Evolutionary conservation across 2,329 filamentous ascomycete species (phyloP), one percentile per base, ranked within the genome.

Genomic region (Leptographium wingfieldii): DNA sequence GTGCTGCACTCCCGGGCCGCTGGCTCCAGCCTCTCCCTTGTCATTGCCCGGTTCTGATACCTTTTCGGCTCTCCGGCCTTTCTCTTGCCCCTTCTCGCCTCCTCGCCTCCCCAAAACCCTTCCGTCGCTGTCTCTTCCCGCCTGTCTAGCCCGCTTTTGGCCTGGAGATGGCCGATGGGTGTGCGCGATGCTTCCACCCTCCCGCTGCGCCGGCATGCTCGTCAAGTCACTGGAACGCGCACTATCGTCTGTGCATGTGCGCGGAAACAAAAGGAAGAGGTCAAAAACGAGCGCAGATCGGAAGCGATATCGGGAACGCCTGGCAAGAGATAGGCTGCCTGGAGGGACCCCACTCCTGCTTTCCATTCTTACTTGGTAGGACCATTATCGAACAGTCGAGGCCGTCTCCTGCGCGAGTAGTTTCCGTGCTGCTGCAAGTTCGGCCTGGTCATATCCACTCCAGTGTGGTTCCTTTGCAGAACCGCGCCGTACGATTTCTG

Each of bases 401-500:
- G 71, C 67, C 46, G 75, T 72, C 63, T 82, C 79, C 62, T 78
- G 76, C 60, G 82, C 78, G 46, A 92, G 73, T 61, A 92, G 74
- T 65, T 85, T 83, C 66, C 82, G 80, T 56, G 86, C 87, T 14
- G 88, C 88, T 66, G 81, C 80, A 57, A 95, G 74, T 69, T 95
- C 89, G 3, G 80, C 79, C 67, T 81, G 76, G 61, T 86, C 82
- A 71, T 89, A 92, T 10, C 88, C 89, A 67, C 82, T 78, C 86
- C 87, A 91, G 22, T 81, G 80, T 63, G 77, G 77, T 70, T 90
- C 81, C 60, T 80, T 75, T 56, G 80, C 76, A 43, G 77, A 73
- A 68, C 81, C 77, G 63, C 80, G 80, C 62, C 87, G 80, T 63
- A 92, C 82, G 66, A 94, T 92, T 69, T 92, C 88, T 1, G 81